Evolutionary conservation across 306 rosid genomes (phyloP), one percentile per base, ranked within the genome.

Genomic region (Pyrus bretschneideri): DNA sequence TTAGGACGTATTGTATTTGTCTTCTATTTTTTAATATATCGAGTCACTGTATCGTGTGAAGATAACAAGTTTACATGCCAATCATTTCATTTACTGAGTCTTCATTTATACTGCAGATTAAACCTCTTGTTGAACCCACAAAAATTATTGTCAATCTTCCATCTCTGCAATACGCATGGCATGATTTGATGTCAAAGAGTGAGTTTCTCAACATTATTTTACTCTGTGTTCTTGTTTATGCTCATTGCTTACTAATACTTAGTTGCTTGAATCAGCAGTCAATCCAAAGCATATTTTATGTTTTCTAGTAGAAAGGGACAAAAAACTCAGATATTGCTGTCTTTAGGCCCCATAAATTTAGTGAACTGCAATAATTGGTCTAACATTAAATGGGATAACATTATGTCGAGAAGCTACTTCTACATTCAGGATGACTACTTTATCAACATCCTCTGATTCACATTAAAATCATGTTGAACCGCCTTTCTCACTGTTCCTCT

Each of bases 41-140:
- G 19, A 14, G 58, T 52, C 58, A 42, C 12, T 51, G 21, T 52
- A 52, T 52, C 9, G 18, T 52, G 58, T 52, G 58, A 52, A 17
- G 1, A 5, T 52, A 57, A 57, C 23, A 57, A 19, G 61, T n/a
- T 57, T 69, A 66, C 29, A 1, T 52, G 58, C 58, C 21, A 52
- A 33, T 64, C 40, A 17, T 63, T 71, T 84, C 30, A 78, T 73
- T 73, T 42, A 73, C 70, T 27, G 38, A 46, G 60, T 22, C 17
- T 67, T 67, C 66, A 46, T 76, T 80, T 57, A 78, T 74, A 70
- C 60, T 86, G 80, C 97, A 95, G 99, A 95, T 95, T 71, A 83
- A 57, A 79, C 99, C 99, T 67, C 97, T 95, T 76, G 99, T 95
- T 38, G 74, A 71, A 66, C 99, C 99, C 61, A 95, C 99, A 67